A percentile compares a stretch with the other conserved stretches of the same genome.
Conservation (phyloP, 768 basidiomycete genomes). For the Clathrus columnatus region DNA sequence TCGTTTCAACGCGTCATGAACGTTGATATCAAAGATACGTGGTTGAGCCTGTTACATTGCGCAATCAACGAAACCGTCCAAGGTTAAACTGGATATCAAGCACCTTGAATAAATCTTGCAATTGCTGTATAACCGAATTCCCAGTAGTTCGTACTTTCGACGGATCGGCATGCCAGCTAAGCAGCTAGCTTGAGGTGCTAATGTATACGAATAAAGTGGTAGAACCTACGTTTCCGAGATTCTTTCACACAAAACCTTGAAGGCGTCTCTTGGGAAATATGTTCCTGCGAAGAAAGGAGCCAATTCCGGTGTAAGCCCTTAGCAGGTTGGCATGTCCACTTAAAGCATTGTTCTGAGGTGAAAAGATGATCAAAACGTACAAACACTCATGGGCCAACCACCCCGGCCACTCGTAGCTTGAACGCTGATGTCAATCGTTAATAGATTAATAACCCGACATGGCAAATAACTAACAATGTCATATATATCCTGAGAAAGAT, state of each 20-base stretch:
- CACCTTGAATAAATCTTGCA: background rate
- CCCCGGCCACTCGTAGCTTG: constrained; percentile 25
- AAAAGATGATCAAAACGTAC: background rate
- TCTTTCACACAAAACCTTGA: background rate
- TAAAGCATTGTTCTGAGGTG: background rate
- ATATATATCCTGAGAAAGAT: too few species aligned
- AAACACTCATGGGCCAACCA: constrained; percentile 28
- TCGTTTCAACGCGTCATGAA: background rate
- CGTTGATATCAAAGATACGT: background rate
- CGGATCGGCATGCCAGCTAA: background rate
- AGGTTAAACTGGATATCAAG: background rate
- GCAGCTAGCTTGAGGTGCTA: background rate
- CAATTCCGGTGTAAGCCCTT: constrained; percentile 10
- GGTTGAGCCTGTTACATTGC: background rate
- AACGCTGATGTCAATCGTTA: constrained; percentile 12
- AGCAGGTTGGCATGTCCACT: constrained; percentile 10
- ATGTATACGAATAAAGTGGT: background rate
- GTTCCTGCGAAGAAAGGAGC: constrained; percentile 9
- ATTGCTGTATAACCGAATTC: background rate
- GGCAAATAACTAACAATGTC: constrained; percentile 20
- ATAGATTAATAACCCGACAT: background rate
- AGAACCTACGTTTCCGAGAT: background rate
- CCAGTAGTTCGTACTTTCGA: background rate
- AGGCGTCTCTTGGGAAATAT: constrained; percentile 1
- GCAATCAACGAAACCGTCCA: background rate